Evolutionary conservation across 2,329 filamentous ascomycete genomes (phyloP).

Genomic region (Exophiala spinifera): DNA sequence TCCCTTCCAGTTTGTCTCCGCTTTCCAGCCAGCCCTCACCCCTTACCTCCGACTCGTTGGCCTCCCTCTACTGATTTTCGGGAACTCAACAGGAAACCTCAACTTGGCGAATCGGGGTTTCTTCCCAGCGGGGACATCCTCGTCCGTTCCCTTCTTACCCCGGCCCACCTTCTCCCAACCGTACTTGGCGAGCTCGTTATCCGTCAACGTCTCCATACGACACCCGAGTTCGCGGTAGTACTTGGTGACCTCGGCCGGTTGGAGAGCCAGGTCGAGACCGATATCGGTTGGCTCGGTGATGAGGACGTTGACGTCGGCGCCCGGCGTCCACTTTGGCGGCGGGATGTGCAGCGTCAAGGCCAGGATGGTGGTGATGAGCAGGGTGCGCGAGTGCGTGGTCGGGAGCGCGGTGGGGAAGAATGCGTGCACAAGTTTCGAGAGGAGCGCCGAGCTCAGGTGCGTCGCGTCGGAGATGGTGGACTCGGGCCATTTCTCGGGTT

Average conservation of each 20-base stretch:
- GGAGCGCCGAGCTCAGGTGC: slow-evolving; percentile 31
- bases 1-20: too few species aligned
- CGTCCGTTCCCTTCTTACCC: slow-evolving; percentile 50
- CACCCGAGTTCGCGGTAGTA: slow-evolving; percentile 49
- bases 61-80: slow-evolving; percentile 48
- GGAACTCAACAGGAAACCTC: slow-evolving; percentile 76
- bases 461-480: slow-evolving; percentile 16
- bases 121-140: too few species aligned
- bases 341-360: slow-evolving; percentile 47
- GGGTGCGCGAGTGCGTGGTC: slow-evolving; percentile 40
- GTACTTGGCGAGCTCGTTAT: slow-evolving; percentile 42
- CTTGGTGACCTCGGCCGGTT: slow-evolving; percentile 35
- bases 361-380: slow-evolving; percentile 46
- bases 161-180: slow-evolving; percentile 32
- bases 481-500: slow-evolving; percentile 25
- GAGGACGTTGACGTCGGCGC: slow-evolving; percentile 36
- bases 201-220: slow-evolving; percentile 40
- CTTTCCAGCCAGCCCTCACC: too few species aligned
- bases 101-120: slow-evolving; percentile 64
- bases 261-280: slow-evolving; percentile 43
- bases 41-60: background rate
- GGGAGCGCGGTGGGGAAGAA: slow-evolving; percentile 41
- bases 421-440: slow-evolving; percentile 41
- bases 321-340: slow-evolving; percentile 38
- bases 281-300: slow-evolving; percentile 45